Evolutionary conservation across 2,329 filamentous ascomycete genomes (phyloP).

Genomic region (Fusarium sp.): DNA sequence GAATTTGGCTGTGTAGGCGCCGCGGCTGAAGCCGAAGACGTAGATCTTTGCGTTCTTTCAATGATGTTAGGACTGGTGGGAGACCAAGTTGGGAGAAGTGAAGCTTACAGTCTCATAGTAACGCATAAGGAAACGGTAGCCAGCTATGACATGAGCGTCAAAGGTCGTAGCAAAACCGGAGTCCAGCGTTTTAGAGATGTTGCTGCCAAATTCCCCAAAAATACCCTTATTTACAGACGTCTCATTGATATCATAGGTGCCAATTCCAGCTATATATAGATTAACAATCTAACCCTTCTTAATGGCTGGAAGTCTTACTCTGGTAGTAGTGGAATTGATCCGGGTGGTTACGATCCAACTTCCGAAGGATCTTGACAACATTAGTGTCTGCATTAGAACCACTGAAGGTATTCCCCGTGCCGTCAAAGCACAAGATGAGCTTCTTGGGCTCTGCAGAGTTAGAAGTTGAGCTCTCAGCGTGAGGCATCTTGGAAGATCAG

Average conservation of each 20-base stretch:
- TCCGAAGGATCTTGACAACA: constrained; percentile 64
- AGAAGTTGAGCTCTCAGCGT: constrained; percentile 15
- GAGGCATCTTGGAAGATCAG: constrained; percentile 28
- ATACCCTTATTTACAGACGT: constrained; percentile 56
- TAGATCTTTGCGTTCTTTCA: constrained; percentile 63
- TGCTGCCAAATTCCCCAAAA: constrained; percentile 53
- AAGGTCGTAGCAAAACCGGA: constrained; percentile 62
- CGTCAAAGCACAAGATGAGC: constrained; percentile 64
- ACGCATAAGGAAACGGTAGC: constrained; percentile 68
- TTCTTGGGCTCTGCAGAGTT: constrained; percentile 52
- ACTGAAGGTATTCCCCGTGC: constrained; percentile 62
- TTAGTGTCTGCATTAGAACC: constrained; percentile 65
- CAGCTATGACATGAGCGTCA: constrained; percentile 64
- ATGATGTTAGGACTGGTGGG: not conserved
- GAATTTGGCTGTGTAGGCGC: constrained; percentile 67
- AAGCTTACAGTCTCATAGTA: constrained; percentile 60
- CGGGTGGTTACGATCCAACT: constrained; percentile 60
- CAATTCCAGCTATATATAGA: constrained; percentile 58
- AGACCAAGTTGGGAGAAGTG: accelerated
- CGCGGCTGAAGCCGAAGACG: constrained; percentile 67
- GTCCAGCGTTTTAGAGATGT: constrained; percentile 57
- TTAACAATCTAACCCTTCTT: not conserved
- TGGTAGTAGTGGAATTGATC: constrained; percentile 65
- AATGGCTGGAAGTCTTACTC: constrained; percentile 46
- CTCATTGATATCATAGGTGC: constrained; percentile 62